Evolutionary conservation across 2,329 filamentous ascomycete genomes (phyloP), one percentile per base, ranked within the genome.

Genomic region (Mycosphaerella arachidis): DNA sequence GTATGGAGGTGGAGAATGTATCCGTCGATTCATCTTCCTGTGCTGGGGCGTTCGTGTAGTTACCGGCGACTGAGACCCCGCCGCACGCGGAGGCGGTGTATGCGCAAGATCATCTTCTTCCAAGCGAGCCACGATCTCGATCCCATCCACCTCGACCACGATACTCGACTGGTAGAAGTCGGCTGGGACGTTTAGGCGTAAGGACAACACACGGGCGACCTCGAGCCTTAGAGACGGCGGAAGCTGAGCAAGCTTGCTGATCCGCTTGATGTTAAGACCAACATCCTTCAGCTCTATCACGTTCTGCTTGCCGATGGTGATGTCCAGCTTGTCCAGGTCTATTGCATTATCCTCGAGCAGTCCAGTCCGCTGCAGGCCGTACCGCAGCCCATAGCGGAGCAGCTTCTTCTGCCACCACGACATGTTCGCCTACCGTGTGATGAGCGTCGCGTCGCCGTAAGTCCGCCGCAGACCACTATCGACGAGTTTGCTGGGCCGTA

Each of bases 151-250:
- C 71, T 96, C 90, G 68, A 93, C 85, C 31, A 84, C 80, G 71
- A 97, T 95, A 30, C 91, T 87, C 67, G 88, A 92, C 56, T 86
- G 88, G 74, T 92, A 92, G 66, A 97, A 87, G 74, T 97, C 91
- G 72, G 94, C 87, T 12, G 93, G 91, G 54, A 97, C 83, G 7
- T 89, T 95, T 56, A 97, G 79, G 69, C 89, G 88, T 27, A 97
- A 83, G 6, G 89, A 80, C 2, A 89, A 78, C 55, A 96, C 85
- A 65, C 86, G 87, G 58, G 93, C 92, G 71, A 86, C 87, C 55
- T 85, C 83, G 12, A 97, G 79, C 62, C 84, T 81, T 70, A 94
- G 84, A 6, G 84, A 84, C 0, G 86, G 77, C 0, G 92, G 92
- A 3, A 97, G 84, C 67, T 88, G 84, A 4, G 63, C 67, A 33